A percentile compares a stretch with the other conserved stretches of the same genome.
Evolutionary conservation across 495 filamentous ascomycete species (phyloP).

Genomic region (Penicillium lividum): DNA sequence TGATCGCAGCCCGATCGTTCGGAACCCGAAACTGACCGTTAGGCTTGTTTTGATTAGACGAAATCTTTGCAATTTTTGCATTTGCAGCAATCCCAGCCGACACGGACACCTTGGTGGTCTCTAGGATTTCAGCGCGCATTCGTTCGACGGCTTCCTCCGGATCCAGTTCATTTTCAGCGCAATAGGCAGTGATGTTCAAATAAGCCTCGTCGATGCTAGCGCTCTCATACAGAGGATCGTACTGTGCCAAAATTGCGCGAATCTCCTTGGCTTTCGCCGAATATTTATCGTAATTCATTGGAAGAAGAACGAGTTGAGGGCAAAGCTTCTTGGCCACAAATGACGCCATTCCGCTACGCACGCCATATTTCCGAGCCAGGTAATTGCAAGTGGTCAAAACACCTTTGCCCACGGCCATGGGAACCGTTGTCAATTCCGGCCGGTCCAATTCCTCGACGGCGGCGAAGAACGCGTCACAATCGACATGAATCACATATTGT

Average conservation of each 20-base stretch:
- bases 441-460: slow-evolving; percentile 91
- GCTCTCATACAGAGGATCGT: slow-evolving; percentile 88
- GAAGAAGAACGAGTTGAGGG: slow-evolving; percentile 79
- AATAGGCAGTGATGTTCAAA: slow-evolving; percentile 91
- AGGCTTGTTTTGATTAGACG: slow-evolving; percentile 92
- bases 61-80: slow-evolving; percentile 90
- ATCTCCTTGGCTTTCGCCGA: slow-evolving; percentile 87
- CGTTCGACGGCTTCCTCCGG: slow-evolving; percentile 74
- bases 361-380: slow-evolving; percentile 83
- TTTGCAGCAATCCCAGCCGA: slow-evolving; percentile 95
- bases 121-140: slow-evolving; percentile 74
- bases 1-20: slow-evolving; percentile 67
- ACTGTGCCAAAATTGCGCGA: slow-evolving; percentile 75
- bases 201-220: slow-evolving; percentile 96
- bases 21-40: slow-evolving; percentile 86
- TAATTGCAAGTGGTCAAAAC: slow-evolving; percentile 97
- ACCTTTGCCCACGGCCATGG: slow-evolving; percentile 91
- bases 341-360: slow-evolving; percentile 89
- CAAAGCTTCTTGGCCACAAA: slow-evolving; percentile 96
- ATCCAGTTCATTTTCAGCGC: slow-evolving; percentile 61
- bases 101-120: slow-evolving; percentile 80
- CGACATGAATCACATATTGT: slow-evolving; percentile 85
- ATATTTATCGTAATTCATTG: slow-evolving; percentile 89
- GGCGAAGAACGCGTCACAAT: slow-evolving; percentile 98
- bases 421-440: slow-evolving; percentile 83